Percentiles rank a stretch among this genome's conserved stretches.
These are phyloP conservation scores for Sugiyamaella castrensis DNA, from an alignment of 1,139 yeast species.

Conservation along the genomic window DNA sequence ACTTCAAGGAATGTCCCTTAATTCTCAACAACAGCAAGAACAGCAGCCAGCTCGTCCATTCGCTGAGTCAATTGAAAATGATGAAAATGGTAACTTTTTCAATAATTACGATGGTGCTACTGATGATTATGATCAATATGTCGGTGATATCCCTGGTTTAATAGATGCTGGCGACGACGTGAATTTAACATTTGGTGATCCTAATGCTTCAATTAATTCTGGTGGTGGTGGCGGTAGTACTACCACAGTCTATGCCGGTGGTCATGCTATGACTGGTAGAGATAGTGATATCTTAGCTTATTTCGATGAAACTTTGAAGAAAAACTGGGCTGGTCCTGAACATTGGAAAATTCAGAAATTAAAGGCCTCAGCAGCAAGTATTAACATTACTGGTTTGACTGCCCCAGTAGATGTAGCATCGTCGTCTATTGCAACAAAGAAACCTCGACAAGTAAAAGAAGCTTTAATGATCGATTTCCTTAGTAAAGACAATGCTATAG, in stretches of 20 bases:
- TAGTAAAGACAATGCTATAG: slow-evolving; percentile 42
- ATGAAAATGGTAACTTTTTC: neutral
- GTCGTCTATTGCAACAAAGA: slow-evolving; percentile 21
- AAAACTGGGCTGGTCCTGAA: slow-evolving; percentile 88
- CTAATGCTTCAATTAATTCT: slow-evolving; percentile 20
- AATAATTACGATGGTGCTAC: slow-evolving; percentile 3
- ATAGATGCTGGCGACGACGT: slow-evolving; percentile 15
- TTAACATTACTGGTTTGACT: slow-evolving; percentile 21
- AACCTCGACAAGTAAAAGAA: slow-evolving; percentile 31
- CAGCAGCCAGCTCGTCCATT: slow-evolving; percentile 2
- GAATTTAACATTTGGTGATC: slow-evolving; percentile 33
- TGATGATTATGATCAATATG: slow-evolving; percentile 16
- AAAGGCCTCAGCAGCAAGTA: slow-evolving; percentile 35
- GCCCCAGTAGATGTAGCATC: slow-evolving; percentile 15
- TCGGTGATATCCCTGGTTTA: slow-evolving; percentile 12
- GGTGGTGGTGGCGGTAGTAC: slow-evolving; percentile 16
- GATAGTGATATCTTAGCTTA: slow-evolving; percentile 63
- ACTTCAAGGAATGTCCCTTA: slow-evolving; percentile 21
- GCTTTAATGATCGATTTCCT: slow-evolving; percentile 51
- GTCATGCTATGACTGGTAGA: slow-evolving; percentile 9
- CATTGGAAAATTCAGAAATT: slow-evolving; percentile 83
- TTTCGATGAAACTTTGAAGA: slow-evolving; percentile 66
- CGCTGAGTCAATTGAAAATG: slow-evolving; percentile 6
- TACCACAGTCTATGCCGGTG: slow-evolving; percentile 9
- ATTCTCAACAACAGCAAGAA: slow-evolving; percentile 11